Evolutionary conservation across 1,284 basidiomycete species (phyloP).

Genomic region (Irpex rosettiformis): DNA sequence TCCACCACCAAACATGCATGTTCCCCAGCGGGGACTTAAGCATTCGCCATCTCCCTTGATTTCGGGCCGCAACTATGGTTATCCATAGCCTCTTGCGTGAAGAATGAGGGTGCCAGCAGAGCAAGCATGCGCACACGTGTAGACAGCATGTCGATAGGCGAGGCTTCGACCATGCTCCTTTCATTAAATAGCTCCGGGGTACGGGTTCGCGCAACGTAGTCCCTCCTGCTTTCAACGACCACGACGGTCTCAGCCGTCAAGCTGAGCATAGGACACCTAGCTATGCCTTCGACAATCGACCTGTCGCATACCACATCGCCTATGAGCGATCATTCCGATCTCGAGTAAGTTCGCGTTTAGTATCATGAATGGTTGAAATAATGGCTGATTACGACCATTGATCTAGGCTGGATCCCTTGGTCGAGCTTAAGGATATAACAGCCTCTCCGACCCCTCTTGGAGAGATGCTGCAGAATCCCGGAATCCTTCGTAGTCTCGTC

Average conservation of each 20-base stretch:
- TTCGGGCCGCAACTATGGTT: not conserved
- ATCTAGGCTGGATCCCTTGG: slow-evolving; percentile 11
- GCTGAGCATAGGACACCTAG: not conserved
- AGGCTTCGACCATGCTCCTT: not conserved
- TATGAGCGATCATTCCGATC: not conserved
- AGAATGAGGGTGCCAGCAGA: not conserved
- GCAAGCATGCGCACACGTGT: slow-evolving; percentile 8
- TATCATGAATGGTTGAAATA: not conserved
- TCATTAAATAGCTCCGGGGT: not conserved
- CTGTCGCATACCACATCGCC: slow-evolving; percentile 2
- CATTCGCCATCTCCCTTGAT: not conserved
- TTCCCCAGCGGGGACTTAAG: not conserved
- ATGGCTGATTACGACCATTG: not conserved
- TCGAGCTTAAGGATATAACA: slow-evolving; percentile 28
- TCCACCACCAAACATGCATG: not conserved
- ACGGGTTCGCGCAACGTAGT: not conserved
- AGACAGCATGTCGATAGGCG: slow-evolving; percentile 6
- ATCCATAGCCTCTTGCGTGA: not conserved
- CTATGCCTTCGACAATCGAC: slow-evolving; percentile 10
- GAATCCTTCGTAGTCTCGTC: slow-evolving; percentile 25
- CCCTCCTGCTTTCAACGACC: slow-evolving; percentile 6
- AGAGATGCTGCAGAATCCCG: slow-evolving; percentile 31
- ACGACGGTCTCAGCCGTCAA: not conserved
- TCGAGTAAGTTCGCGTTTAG: slow-evolving; percentile 6
- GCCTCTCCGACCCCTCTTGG: slow-evolving; percentile 29